These are phyloP conservation scores for Lentinula raphanica DNA, from an alignment of 768 basidiomycete species.

Conservation along the genomic window DNA sequence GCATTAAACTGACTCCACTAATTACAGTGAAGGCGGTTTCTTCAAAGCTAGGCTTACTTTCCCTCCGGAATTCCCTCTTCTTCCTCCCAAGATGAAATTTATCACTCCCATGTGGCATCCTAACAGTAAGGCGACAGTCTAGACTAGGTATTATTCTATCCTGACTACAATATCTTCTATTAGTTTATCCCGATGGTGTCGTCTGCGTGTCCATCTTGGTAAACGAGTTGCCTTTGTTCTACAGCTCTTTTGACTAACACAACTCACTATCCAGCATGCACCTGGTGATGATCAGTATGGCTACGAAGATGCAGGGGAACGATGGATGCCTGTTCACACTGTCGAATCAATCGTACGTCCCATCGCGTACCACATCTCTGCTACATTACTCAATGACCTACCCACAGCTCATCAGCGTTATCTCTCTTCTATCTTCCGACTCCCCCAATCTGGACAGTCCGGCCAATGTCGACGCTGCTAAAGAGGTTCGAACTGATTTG, in stretches of 20 bases:
- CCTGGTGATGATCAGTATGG: slow-evolving; percentile 97
- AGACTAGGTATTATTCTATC: neutral
- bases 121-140: slow-evolving; percentile 63
- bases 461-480: slow-evolving; percentile 95
- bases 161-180: neutral
- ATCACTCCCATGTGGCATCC: slow-evolving; percentile 97
- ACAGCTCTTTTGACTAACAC: neutral
- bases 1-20: slow-evolving; percentile 11
- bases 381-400: slow-evolving; percentile 9
- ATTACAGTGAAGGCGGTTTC: slow-evolving; percentile 85
- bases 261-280: slow-evolving; percentile 57
- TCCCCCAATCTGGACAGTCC: slow-evolving; percentile 89
- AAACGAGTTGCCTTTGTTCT: slow-evolving; percentile 17
- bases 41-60: slow-evolving; percentile 89
- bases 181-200: slow-evolving; percentile 88
- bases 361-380: slow-evolving; percentile 2
- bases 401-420: slow-evolving; percentile 85
- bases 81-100: slow-evolving; percentile 95
- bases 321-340: slow-evolving; percentile 97
- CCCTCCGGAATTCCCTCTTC: slow-evolving; percentile 83
- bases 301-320: slow-evolving; percentile 93
- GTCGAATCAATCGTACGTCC: slow-evolving; percentile 87
- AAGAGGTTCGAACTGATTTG: slow-evolving; percentile 67
- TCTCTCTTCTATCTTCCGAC: slow-evolving; percentile 91
- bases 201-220: slow-evolving; percentile 97